Percentiles rank a stretch among this genome's conserved stretches.
Evolutionary conservation across 129 eudicot species (phyloP).

Genomic region (Tanacetum coccineum): DNA sequence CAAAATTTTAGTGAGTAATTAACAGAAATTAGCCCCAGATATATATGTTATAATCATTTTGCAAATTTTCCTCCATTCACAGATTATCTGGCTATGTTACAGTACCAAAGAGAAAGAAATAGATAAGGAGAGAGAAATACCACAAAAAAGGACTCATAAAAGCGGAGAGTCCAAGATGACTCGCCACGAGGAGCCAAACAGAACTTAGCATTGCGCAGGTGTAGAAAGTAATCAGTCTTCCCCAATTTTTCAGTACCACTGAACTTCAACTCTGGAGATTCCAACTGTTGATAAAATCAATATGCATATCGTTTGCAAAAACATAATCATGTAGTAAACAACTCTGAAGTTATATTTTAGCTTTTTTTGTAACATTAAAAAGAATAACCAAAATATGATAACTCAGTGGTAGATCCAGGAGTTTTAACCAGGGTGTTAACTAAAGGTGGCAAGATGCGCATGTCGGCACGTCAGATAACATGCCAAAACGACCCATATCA

Average conservation of each 20-base stretch:
- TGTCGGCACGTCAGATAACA: background rate
- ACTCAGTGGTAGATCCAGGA: background rate
- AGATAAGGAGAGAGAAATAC: slow-evolving; percentile 45
- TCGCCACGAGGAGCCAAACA: slow-evolving; percentile 99
- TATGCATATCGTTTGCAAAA: slow-evolving; percentile 28
- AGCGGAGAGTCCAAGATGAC: slow-evolving; percentile 99
- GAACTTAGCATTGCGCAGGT: slow-evolving; percentile 86
- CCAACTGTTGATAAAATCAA: slow-evolving; percentile 82
- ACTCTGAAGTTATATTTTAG: slow-evolving; percentile 1
- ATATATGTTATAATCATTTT: too few relatives aligned
- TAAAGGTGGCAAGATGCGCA: background rate
- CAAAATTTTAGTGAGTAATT: too few relatives aligned
- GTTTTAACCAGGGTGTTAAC: background rate
- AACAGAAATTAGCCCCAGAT: too few relatives aligned
- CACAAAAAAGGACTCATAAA: slow-evolving; percentile 95
- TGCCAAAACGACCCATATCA: background rate
- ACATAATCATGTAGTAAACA: slow-evolving; percentile 5
- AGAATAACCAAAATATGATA: background rate
- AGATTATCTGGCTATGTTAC: background rate
- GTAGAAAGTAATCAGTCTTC: slow-evolving; percentile 76
- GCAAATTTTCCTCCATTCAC: too few relatives aligned
- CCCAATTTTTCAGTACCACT: slow-evolving; percentile 89
- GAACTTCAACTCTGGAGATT: slow-evolving; percentile 95
- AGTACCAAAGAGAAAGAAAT: background rate
- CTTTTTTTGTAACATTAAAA: background rate